These are phyloP conservation scores for Mesembryanthemum crystallinum DNA, from an alignment of 148 eudicot species.

Conservation along the genomic window DNA sequence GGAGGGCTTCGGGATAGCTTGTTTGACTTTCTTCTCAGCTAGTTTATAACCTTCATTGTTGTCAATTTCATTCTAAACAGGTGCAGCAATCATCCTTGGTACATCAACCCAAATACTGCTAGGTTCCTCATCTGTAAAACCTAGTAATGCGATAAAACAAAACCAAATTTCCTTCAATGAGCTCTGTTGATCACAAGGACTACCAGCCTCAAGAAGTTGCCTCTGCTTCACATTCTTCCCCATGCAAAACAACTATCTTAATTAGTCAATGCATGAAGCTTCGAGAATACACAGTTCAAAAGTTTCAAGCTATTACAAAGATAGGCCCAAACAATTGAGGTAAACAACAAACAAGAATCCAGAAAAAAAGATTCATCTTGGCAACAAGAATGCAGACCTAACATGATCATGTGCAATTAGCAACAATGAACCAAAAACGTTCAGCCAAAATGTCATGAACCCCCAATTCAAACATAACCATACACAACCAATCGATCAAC, in stretches of 20 bases:
- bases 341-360: not conserved
- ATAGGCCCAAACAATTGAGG: not conserved
- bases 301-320: not conserved
- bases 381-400: not conserved
- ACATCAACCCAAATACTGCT: not conserved
- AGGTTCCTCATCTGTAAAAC: not conserved
- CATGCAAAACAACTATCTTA: too few species aligned
- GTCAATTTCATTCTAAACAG: not conserved
- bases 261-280: not conserved
- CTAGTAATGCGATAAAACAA: not conserved
- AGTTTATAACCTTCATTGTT: not conserved
- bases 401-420: not conserved
- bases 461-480: not conserved
- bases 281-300: not conserved
- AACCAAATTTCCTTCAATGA: not conserved
- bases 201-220: not conserved
- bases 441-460: not conserved
- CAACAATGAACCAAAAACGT: too few species aligned
- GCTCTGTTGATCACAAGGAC: not conserved
- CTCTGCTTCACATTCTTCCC: not conserved
- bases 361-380: not conserved
- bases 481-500: not conserved
- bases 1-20: not conserved
- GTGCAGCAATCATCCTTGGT: not conserved
- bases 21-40: not conserved